Percentiles rank a stretch among this genome's conserved stretches.
Evolutionary conservation across 768 basidiomycete genomes (phyloP).

Genomic region (Epithele typhae): DNA sequence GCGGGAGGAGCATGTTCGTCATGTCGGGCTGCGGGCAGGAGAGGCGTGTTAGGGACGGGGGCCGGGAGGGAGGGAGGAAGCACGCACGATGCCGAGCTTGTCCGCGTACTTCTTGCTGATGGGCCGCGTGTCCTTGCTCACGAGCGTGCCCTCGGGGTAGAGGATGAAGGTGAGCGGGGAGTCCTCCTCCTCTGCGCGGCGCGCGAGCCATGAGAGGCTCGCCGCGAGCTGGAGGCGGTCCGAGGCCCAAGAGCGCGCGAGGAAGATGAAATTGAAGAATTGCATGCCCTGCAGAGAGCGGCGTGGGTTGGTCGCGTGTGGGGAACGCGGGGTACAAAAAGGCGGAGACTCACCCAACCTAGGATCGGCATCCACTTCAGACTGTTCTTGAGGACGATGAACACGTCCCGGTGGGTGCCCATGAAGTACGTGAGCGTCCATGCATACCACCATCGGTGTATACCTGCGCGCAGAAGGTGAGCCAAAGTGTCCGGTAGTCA

Average conservation of each 20-base stretch:
- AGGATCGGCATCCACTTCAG: conserved; percentile 82
- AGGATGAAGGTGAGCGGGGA: conserved; percentile 78
- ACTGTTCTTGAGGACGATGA: conserved; percentile 90
- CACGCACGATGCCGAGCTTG: conserved; percentile 81
- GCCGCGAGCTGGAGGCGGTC: conserved; percentile 66
- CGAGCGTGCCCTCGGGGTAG: conserved; percentile 95
- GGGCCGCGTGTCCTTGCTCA: conserved; percentile 81
- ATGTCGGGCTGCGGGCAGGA: conserved; percentile 60
- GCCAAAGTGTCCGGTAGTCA: not conserved
- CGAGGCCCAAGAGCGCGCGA: conserved; percentile 86
- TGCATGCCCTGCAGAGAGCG: conserved; percentile 69
- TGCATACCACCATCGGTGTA: conserved; percentile 85
- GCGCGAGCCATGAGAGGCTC: conserved; percentile 65
- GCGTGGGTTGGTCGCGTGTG: not conserved
- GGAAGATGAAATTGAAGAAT: conserved; percentile 91
- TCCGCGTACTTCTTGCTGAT: conserved; percentile 85
- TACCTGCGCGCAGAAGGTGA: conserved; percentile 35
- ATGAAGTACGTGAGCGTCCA: conserved; percentile 81
- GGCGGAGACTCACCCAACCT: conserved; percentile 65
- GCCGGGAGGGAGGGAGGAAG: not conserved
- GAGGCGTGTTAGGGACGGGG: not conserved
- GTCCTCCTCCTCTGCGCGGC: conserved; percentile 60
- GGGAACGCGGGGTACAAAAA: too few species aligned
- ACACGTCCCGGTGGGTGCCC: conserved; percentile 62
- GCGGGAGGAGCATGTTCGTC: conserved; percentile 77